phyloP scores from a whole-genome alignment of 345 rosid genomes.

The Geranium rotundifolium region DNA sequence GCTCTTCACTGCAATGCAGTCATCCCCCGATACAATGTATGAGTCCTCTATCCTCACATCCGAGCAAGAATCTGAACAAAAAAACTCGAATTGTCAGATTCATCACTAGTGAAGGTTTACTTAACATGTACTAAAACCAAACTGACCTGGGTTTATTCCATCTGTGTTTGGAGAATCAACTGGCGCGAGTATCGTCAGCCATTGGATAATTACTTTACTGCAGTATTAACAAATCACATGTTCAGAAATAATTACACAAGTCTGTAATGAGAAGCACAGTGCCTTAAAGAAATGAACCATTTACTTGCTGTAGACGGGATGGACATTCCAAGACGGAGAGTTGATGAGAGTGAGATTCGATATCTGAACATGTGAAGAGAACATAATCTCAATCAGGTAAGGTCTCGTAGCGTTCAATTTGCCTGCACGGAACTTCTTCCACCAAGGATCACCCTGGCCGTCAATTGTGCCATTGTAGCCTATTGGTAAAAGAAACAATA shows the following conservation, averaged over 20 bases:
- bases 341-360: conserved; percentile 61
- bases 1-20: conserved; percentile 69
- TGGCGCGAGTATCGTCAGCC: conserved; percentile 56
- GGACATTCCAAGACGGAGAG: conserved; percentile 89
- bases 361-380: conserved; percentile 49
- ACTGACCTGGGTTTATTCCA: conserved; percentile 69
- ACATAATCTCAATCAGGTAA: conserved; percentile 62
- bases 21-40: conserved; percentile 63
- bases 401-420: conserved; percentile 57
- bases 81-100: too few species aligned
- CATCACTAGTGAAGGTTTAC: too few species aligned
- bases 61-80: conserved; percentile 55
- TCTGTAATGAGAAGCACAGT: too few species aligned
- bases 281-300: neutral
- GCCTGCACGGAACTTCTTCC: conserved; percentile 49
- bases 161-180: conserved; percentile 65
- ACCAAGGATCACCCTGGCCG: conserved; percentile 81
- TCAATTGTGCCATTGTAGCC: conserved; percentile 79
- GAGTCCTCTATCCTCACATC: conserved; percentile 46
- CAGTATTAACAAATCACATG: conserved; percentile 1
- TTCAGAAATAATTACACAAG: neutral
- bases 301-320: conserved; percentile 75
- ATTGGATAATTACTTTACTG: conserved; percentile 37
- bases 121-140: too few species aligned
- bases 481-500: conserved; percentile 7